A percentile compares a stretch with the other conserved stretches of the same genome.
phyloP scores from a whole-genome alignment of 495 filamentous ascomycete species.

The Apodospora peruviana region DNA sequence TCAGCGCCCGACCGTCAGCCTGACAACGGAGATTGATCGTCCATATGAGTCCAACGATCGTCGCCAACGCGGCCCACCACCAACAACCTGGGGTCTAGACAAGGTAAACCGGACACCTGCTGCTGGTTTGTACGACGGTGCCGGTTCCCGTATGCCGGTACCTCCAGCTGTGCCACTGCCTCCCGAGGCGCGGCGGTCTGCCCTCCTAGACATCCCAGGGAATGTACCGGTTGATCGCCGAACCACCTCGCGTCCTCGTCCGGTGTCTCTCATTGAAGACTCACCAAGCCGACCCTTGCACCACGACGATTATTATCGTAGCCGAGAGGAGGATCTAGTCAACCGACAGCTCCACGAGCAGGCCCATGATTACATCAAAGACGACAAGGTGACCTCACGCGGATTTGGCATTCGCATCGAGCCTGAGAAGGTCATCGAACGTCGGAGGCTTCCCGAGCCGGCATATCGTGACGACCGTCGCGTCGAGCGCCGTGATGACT shows the following conservation, averaged over 20 bases:
- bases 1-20: slow-evolving; percentile 60
- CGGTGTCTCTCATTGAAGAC: slow-evolving; percentile 46
- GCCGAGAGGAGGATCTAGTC: slow-evolving; percentile 31
- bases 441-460: slow-evolving; percentile 18
- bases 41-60: slow-evolving; percentile 26
- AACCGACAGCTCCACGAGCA: slow-evolving; percentile 26
- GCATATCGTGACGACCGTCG: slow-evolving; percentile 7
- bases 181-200: slow-evolving; percentile 27
- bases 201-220: slow-evolving; percentile 22
- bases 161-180: slow-evolving; percentile 30
- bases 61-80: slow-evolving; percentile 52
- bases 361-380: slow-evolving; percentile 28
- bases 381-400: slow-evolving; percentile 30
- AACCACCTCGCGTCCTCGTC: slow-evolving; percentile 26
- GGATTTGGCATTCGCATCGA: slow-evolving; percentile 44
- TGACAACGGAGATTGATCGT: slow-evolving; percentile 51
- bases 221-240: slow-evolving; percentile 29
- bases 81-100: slow-evolving; percentile 58
- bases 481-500: not conserved
- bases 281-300: slow-evolving; percentile 26
- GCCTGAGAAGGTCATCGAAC: slow-evolving; percentile 22
- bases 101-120: slow-evolving; percentile 40
- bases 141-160: slow-evolving; percentile 37
- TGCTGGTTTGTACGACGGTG: slow-evolving; percentile 39
- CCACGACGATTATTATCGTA: slow-evolving; percentile 37